Evolutionary conservation across 805 yeast species (phyloP).

Genomic region (baker's yeast (Saccharomyces cerevisiae)): DNA sequence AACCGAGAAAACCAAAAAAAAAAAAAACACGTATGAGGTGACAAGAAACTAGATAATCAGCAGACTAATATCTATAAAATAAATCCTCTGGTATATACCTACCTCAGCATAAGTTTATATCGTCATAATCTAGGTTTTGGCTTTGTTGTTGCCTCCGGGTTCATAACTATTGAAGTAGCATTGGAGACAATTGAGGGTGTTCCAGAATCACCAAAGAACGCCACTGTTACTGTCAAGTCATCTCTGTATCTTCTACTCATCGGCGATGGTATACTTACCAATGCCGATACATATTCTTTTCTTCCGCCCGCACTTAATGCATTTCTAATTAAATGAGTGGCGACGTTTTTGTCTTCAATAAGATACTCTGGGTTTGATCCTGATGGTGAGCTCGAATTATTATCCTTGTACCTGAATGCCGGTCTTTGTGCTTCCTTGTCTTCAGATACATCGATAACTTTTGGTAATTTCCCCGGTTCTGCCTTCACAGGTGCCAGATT

Average conservation of each 20-base stretch:
- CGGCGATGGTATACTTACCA: slow-evolving; percentile 87
- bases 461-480: slow-evolving; percentile 42
- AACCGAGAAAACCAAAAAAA: background rate
- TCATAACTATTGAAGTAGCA: slow-evolving; percentile 18
- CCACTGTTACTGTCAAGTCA: slow-evolving; percentile 91
- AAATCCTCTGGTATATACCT: background rate
- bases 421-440: slow-evolving; percentile 54
- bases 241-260: slow-evolving; percentile 87
- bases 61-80: background rate
- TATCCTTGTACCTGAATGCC: slow-evolving; percentile 54
- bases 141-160: slow-evolving; percentile 21
- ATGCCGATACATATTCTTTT: slow-evolving; percentile 77
- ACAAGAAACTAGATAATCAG: background rate
- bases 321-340: slow-evolving; percentile 89
- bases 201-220: slow-evolving; percentile 64
- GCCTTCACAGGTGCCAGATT: slow-evolving; percentile 7
- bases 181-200: background rate
- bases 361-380: slow-evolving; percentile 36
- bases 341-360: slow-evolving; percentile 77
- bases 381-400: slow-evolving; percentile 16
- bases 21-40: background rate
- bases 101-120: background rate
- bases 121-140: slow-evolving; percentile 21
- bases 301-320: slow-evolving; percentile 87
- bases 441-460: slow-evolving; percentile 53